Conservation (phyloP, 345 rosid genomes). For the Acer yangbiense region DNA sequence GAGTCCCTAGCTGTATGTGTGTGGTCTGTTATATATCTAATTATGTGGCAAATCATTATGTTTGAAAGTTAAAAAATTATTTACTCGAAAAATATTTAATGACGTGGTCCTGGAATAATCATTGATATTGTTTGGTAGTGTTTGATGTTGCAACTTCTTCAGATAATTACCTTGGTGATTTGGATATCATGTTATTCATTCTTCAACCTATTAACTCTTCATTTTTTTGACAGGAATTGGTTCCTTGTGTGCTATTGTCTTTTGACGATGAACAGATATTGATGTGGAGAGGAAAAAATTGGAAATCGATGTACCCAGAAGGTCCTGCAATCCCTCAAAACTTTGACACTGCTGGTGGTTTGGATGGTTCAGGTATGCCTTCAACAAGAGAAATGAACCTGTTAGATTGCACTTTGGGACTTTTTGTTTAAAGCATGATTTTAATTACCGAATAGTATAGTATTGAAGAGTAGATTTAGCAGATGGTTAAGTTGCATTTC, state of each 20-base stretch:
- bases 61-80: neutral
- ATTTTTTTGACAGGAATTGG: conserved; percentile 60
- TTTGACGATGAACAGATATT: conserved; percentile 93
- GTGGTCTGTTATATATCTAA: neutral
- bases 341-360: conserved; percentile 25
- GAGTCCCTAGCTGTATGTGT: neutral
- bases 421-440: neutral
- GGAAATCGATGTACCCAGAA: conserved; percentile 70
- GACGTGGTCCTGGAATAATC: neutral
- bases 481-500: neutral
- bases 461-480: neutral
- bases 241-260: conserved; percentile 87
- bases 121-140: neutral
- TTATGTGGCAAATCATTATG: neutral
- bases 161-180: conserved; percentile 2
- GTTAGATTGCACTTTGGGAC: neutral
- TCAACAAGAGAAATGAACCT: conserved; percentile 5
- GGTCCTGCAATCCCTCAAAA: conserved; percentile 37
- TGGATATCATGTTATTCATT: conserved; percentile 2
- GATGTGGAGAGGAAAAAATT: conserved; percentile 88
- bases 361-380: conserved; percentile 45
- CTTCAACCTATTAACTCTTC: conserved; percentile 8
- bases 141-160: neutral
- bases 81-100: neutral
- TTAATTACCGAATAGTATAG: neutral